These are phyloP conservation scores for Capronia americana DNA, from an alignment of 2,329 filamentous ascomycete genomes.

Conservation along the genomic window DNA sequence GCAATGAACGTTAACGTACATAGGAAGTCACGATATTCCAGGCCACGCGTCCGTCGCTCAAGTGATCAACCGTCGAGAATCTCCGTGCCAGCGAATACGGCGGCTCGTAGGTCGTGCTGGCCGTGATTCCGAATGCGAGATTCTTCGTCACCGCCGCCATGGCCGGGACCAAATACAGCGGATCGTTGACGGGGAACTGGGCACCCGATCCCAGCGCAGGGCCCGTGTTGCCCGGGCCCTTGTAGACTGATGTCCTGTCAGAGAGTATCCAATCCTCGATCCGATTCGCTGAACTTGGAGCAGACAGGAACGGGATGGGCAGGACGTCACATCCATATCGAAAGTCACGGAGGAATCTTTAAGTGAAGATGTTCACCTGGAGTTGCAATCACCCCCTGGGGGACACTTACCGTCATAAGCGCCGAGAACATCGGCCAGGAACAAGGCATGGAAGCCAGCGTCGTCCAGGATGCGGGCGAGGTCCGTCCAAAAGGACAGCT, in stretches of 20 bases:
- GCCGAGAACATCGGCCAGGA: slow-evolving; percentile 57
- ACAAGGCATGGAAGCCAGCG: slow-evolving; percentile 59
- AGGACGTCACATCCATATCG: neutral
- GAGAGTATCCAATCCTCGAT: slow-evolving; percentile 2
- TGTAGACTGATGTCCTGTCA: slow-evolving; percentile 44
- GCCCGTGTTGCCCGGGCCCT: slow-evolving; percentile 48
- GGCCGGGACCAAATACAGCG: slow-evolving; percentile 61
- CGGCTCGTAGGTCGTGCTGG: slow-evolving; percentile 72
- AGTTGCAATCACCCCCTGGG: neutral
- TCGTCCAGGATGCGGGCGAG: slow-evolving; percentile 57
- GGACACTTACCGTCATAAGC: slow-evolving; percentile 28
- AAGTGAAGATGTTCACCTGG: neutral
- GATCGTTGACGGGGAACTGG: slow-evolving; percentile 60
- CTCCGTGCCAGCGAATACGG: slow-evolving; percentile 70
- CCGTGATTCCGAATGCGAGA: slow-evolving; percentile 68
- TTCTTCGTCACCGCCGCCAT: slow-evolving; percentile 56
- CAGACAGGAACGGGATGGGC: neutral
- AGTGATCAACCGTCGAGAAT: slow-evolving; percentile 71
- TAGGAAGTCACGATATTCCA: slow-evolving; percentile 62
- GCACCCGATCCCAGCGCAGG: slow-evolving; percentile 50
- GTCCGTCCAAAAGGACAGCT: slow-evolving; percentile 55
- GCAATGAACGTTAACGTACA: neutral
- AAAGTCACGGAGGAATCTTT: neutral
- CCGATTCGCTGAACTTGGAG: neutral
- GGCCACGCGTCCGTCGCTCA: slow-evolving; percentile 64